Evolutionary conservation across 441 rosid species (phyloP).

Genomic region (Macaranga tanarius): DNA sequence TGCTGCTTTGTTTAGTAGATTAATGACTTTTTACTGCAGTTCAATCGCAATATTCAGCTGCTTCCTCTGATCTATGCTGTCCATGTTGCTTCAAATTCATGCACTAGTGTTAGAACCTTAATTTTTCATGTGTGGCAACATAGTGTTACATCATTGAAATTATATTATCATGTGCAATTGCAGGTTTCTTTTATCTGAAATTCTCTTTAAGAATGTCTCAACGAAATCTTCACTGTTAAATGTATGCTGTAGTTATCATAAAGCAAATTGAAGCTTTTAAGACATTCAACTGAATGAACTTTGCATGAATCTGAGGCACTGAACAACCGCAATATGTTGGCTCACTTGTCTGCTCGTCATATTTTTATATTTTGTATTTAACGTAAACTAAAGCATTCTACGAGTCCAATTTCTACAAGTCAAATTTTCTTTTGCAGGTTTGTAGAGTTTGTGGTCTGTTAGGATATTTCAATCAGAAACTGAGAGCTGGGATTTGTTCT

Average conservation of each 20-base stretch:
- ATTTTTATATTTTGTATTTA: not conserved
- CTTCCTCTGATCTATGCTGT: not conserved
- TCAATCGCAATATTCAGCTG: not conserved
- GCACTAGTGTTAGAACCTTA: not conserved
- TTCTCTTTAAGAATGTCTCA: not conserved
- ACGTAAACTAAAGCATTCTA: slow-evolving; percentile 5
- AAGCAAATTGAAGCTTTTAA: not conserved
- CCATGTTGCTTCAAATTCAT: not conserved
- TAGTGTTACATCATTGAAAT: not conserved
- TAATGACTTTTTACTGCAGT: not conserved
- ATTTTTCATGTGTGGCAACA: not conserved
- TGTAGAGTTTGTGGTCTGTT: slow-evolving; percentile 85
- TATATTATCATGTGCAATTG: not conserved
- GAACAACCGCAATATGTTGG: not conserved
- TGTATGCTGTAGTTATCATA: not conserved
- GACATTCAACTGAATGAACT: not conserved
- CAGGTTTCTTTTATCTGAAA: not conserved
- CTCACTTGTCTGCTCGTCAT: not conserved
- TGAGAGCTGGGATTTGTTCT: slow-evolving; percentile 73
- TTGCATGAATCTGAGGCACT: not conserved
- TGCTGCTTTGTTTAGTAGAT: not conserved
- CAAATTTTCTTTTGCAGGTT: slow-evolving; percentile 47
- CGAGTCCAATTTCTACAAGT: not conserved
- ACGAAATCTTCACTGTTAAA: not conserved
- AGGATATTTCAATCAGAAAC: slow-evolving; percentile 83